These are phyloP conservation scores for Hypoxylon sp. DNA, from an alignment of 2,329 filamentous ascomycete species.

Conservation along the genomic window DNA sequence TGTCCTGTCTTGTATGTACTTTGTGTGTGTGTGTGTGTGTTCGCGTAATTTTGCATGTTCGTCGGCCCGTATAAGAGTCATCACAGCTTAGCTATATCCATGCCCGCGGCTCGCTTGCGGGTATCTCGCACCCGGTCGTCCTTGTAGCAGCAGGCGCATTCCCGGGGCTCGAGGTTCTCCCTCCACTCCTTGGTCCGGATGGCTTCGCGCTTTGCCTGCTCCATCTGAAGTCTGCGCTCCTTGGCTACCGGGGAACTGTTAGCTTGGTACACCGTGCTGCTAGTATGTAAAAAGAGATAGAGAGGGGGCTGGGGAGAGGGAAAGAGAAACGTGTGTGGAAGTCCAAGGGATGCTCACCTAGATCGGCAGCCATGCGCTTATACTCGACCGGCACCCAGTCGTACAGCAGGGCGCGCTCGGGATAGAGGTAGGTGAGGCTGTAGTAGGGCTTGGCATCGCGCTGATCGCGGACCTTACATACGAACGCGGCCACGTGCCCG, in stretches of 20 bases:
- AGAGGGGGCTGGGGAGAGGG: too few species aligned
- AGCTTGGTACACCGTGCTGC: too few species aligned
- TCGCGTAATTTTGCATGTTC: not conserved
- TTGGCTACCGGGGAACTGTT: slow-evolving; percentile 28
- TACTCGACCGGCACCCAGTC: slow-evolving; percentile 53
- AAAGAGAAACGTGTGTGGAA: not conserved
- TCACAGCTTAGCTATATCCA: not conserved
- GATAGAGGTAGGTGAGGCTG: slow-evolving; percentile 52
- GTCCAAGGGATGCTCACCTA: slow-evolving; percentile 48
- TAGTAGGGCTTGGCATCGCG: slow-evolving; percentile 38
- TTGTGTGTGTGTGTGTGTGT: not conserved
- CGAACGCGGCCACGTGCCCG: slow-evolving; percentile 37
- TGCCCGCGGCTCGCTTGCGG: slow-evolving; percentile 11
- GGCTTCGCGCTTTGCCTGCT: slow-evolving; percentile 29
- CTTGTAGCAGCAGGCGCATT: slow-evolving; percentile 41
- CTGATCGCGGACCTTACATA: slow-evolving; percentile 41
- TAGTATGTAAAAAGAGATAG: too few species aligned
- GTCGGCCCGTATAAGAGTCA: not conserved
- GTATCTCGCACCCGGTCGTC: slow-evolving; percentile 34
- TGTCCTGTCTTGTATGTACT: too few species aligned
- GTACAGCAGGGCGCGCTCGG: slow-evolving; percentile 56
- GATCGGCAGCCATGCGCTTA: slow-evolving; percentile 49
- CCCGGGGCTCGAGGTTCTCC: slow-evolving; percentile 30
- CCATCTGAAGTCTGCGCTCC: slow-evolving; percentile 30
- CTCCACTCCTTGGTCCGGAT: slow-evolving; percentile 31